Evolutionary conservation across 768 basidiomycete genomes (phyloP).

Genomic region (Boletus sensibilis): DNA sequence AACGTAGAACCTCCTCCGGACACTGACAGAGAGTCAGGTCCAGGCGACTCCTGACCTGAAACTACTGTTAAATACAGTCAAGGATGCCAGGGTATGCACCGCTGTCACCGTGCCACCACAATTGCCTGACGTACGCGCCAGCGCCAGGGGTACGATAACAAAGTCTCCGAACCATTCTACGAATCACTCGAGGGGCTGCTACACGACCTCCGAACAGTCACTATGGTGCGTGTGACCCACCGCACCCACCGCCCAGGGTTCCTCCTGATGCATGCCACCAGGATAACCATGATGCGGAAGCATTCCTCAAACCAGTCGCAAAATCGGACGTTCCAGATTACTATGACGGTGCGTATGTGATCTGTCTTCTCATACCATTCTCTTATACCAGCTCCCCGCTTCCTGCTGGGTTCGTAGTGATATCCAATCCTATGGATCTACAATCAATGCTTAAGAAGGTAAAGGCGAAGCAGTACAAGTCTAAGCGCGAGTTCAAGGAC

Average conservation of each 20-base stretch:
- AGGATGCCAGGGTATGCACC: conserved; percentile 78
- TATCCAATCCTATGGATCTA: conserved; percentile 94
- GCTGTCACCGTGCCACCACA: conserved; percentile 13
- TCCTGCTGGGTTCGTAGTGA: conserved; percentile 54
- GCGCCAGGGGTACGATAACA: conserved; percentile 55
- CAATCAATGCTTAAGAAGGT: conserved; percentile 91
- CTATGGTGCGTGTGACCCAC: conserved; percentile 47
- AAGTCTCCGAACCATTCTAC: conserved; percentile 86
- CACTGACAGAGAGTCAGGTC: conserved; percentile 75
- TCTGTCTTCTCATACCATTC: background rate
- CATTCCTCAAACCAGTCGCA: conserved; percentile 91
- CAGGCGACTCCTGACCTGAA: conserved; percentile 71
- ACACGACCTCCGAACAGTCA: conserved; percentile 76
- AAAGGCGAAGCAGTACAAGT: conserved; percentile 89
- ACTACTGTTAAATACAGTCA: conserved; percentile 79
- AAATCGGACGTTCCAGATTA: conserved; percentile 92
- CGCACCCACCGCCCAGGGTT: conserved; percentile 23
- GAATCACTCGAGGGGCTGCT: conserved; percentile 91
- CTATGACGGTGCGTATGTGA: conserved; percentile 66
- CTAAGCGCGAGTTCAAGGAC: conserved; percentile 88
- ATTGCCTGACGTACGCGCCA: conserved; percentile 31
- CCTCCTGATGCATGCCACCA: conserved; percentile 34
- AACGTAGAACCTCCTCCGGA: conserved; percentile 81
- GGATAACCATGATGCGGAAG: conserved; percentile 88
- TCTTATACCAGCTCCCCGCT: conserved; percentile 1